Evolutionary conservation across 1,284 basidiomycete genomes (phyloP), one percentile per base, ranked within the genome.

Genomic region (Pyrrhoderma noxium): DNA sequence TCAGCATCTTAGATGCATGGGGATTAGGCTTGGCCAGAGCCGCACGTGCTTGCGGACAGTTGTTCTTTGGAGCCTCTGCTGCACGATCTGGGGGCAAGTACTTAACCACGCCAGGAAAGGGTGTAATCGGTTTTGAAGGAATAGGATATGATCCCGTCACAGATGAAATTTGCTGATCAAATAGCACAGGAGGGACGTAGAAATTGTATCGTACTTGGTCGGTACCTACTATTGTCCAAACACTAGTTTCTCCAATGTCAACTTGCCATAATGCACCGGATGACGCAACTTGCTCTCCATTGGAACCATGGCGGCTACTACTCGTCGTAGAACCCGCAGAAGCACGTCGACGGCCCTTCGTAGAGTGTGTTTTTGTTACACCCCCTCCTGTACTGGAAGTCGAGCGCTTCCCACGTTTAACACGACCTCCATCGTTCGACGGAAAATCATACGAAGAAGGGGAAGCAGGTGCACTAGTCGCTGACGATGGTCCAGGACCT

Each of bases 211-310:
- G 78, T 53, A 90, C 77, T 76, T 90, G 88, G 64, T 90, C 86
- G 57, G 88, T 91, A 58, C 91, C 89, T 56, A 93, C 89, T 58
- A 94, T 91, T 13, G 90, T 93, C 92, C 92, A 94, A 36, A 93
- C 85, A 64, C 89, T 89, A 37, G 88, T 89, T 68, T 93, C 89
- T 54, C 87, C 87, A 55, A 90, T 88, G 65, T 90, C 86, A 51
- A 90, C 85, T 62, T 86, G 83, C 88, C 89, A 91, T 21, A 89
- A 72, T 14, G 88, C 85, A 49, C 88, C 88, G 2, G 85, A 88
- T 40, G 80, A 79, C 45, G 79, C 80, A 38, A 78, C 75, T 39
- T 76, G 65, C 53, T 88, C 85, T 58, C 80, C 79, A 27, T 75
- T 70, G 22, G 79, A 77, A 25, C 80, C 79, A 48, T 82, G 76